A percentile compares a stretch with the other conserved stretches of the same genome.
These are phyloP conservation scores for Silene latifolia DNA, from an alignment of 148 eudicot species.

Conservation along the genomic window DNA sequence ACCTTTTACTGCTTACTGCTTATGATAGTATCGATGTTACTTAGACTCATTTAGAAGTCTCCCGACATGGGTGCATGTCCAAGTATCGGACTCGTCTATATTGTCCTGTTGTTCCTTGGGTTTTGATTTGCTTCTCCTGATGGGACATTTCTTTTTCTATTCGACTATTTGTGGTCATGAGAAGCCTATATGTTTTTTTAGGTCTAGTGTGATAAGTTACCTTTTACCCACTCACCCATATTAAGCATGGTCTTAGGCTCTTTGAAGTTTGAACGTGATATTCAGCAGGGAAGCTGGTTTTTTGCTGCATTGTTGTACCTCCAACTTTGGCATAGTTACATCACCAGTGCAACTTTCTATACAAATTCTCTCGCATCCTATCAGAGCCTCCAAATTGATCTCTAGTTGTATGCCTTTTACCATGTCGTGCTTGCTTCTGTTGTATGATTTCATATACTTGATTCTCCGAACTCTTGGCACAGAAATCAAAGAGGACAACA, in stretches of 20 bases:
- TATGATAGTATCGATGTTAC: no score
- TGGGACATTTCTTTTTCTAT: no score
- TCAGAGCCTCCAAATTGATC: no score
- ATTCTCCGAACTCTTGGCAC: slow-evolving; percentile 3
- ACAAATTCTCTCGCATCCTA: no score
- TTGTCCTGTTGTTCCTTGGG: no score
- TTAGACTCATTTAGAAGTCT: no score
- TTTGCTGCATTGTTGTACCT: not conserved
- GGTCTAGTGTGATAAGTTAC: no score
- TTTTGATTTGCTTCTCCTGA: no score
- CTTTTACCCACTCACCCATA: not conserved
- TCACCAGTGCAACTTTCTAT: not conserved
- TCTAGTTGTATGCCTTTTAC: not conserved
- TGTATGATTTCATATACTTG: not conserved
- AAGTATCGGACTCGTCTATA: no score
- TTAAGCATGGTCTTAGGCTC: not conserved
- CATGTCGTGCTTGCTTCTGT: not conserved
- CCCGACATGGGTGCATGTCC: no score
- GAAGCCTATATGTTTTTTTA: not conserved
- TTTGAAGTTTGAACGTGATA: not conserved
- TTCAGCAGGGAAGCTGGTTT: not conserved
- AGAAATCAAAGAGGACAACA: slow-evolving; percentile 75
- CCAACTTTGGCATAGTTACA: not conserved
- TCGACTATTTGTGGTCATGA: not conserved
- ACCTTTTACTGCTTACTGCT: not conserved